These are phyloP conservation scores for Parascedosporium putredinis DNA, from an alignment of 2,329 filamentous ascomycete genomes.

Conservation along the genomic window DNA sequence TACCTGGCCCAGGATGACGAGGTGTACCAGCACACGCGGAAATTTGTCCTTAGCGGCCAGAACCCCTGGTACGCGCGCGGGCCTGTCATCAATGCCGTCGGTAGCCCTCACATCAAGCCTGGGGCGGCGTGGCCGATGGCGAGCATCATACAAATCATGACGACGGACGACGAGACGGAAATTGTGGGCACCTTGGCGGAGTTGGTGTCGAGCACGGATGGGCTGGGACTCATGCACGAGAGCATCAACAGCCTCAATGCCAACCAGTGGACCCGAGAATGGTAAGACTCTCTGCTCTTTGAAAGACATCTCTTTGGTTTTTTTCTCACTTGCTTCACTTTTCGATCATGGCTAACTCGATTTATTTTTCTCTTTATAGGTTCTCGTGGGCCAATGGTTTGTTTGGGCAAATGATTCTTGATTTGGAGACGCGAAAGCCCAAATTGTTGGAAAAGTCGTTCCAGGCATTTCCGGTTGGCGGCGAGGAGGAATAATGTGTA, in stretches of 20 bases:
- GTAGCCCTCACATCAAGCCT: conserved; percentile 55
- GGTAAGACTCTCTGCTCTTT: conserved; percentile 15
- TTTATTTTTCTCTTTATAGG: conserved; percentile 48
- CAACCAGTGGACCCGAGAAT: conserved; percentile 24
- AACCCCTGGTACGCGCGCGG: conserved; percentile 74
- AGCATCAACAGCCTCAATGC: conserved; percentile 25
- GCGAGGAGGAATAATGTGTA: neutral
- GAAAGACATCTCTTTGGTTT: neutral
- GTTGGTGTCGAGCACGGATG: conserved; percentile 29
- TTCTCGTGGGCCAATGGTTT: conserved; percentile 85
- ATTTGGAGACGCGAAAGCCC: conserved; percentile 64
- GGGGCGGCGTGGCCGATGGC: conserved; percentile 48
- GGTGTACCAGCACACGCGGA: conserved; percentile 68
- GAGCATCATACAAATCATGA: conserved; percentile 41
- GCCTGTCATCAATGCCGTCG: conserved; percentile 58
- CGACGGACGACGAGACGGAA: conserved; percentile 26
- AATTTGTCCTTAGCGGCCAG: conserved; percentile 62
- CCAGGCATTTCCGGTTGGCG: conserved; percentile 20
- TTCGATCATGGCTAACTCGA: neutral
- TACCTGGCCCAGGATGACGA: conserved; percentile 47
- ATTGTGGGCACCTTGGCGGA: conserved; percentile 24
- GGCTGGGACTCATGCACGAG: conserved; percentile 37
- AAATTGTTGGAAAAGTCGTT: conserved; percentile 44
- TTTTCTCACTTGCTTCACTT: neutral
- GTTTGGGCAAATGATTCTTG: conserved; percentile 74